Evolutionary conservation across 1,139 yeast species (phyloP), one percentile per base, ranked within the genome.

Genomic region (Taphrina wiesneri): DNA sequence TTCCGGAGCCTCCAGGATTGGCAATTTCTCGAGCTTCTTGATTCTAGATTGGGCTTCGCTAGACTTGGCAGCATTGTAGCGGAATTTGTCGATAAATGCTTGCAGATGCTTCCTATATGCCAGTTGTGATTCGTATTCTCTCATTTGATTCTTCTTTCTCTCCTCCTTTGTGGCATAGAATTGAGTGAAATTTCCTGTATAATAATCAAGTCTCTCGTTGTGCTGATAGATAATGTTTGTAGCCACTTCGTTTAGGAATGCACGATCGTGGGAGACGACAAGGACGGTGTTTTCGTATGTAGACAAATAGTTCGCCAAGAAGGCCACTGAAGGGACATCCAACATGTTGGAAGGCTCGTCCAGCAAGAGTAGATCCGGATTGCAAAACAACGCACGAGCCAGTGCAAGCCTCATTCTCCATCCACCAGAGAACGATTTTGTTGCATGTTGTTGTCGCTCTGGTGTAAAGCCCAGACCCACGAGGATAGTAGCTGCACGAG

Each of bases 341-440:
- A 93, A 88, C 97, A 92, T 93, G 87, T 93, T 93, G 71, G 99
- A 92, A 74, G 99, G 99, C 83, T 93, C 99, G 84, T 93, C 99
- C 71, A 93, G 82, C 74, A 93, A 80, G 72, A 93, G 81, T 71
- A 93, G 82, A 77, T 95, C 99, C 0, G 99, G 99, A 76, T 90
- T 88, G 82, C 97, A 93, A 82, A 93, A 93, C 76, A 93, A 83
- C 0, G 99, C 99, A 79, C 99, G 85, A 1, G 99, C 99, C 70
- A 93, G 83, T n/a, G 98, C 90, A 71, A 93, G 83, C 81, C 99
- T 88, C 99, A 93, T 93, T 84, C 99, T 87, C 99, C 99, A 93
- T 86, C 99, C 99, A 84, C 99, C 99, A 65, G 97, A 91, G 77
- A 93, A 93, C 39, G 93, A 84, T 72, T 90, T 92, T 11, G 98